Base-by-base conservation (phyloP, 768 basidiomycete species). In the Tylopilus sp. region DNA sequence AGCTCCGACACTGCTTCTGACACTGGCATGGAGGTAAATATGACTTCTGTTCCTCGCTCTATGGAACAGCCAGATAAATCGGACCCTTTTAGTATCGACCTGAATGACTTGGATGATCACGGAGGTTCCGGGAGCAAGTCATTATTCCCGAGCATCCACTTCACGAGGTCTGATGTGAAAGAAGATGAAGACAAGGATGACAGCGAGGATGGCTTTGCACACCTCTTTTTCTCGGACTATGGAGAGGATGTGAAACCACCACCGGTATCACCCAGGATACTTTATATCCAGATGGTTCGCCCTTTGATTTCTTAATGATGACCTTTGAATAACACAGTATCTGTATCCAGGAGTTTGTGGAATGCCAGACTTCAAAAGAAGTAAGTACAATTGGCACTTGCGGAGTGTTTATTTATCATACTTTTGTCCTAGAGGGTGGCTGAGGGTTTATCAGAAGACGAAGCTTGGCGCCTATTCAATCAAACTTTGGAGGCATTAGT, bases 241-340 rank as follows among this genome's bases (percentile, higher is more conserved):
- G 53, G 41, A n/a, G 71, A 74, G 6, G 76, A 72, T 42, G 41
- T 28, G 57, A 71, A 66, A 55, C 62, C 59, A n/a, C 67, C 67
- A 28, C 62, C 55, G 7, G 66, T 70, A 14, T 50, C 64, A 17
- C 68, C 68, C 4, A 68, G 89, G 54, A 92, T 87, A 9, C 72
- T 97, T 19, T 98, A 96, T 64, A 98, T 98, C 49, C 92, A 96
- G 68, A 98, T 98, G 94, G 91, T 88, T 75, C 45, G 43, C 54
- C n/a, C 7, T 25, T 19, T 33, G 4, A 1, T 2, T 24, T 14
- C 21, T 4, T 2, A 17, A 25, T 31, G 8, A 51, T 42, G 19
- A 11, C n/a, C 6, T 19, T 16, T 3, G n/a, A 29, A 26, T 54
- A 5, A 45, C n/a, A 19, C 4, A 6, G 11, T 50, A 24, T 50